These are phyloP conservation scores for Rhodotorula sp. DNA, from an alignment of 1,284 basidiomycete genomes.

Conservation along the genomic window DNA sequence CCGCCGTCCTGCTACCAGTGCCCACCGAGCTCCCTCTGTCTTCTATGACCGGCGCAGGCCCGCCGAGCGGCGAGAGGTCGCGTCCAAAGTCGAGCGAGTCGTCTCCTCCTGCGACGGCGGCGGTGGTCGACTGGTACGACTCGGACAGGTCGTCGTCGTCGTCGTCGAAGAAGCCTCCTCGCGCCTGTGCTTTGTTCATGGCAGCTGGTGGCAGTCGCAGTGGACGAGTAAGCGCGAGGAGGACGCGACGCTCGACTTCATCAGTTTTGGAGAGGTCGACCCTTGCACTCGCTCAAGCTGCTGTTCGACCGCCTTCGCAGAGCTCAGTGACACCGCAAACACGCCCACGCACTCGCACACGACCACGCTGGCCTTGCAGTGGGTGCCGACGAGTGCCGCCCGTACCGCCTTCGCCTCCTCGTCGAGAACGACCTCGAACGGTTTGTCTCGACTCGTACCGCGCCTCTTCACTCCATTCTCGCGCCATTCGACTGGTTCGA, in stretches of 20 bases:
- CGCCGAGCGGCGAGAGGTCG: slow-evolving; percentile 5
- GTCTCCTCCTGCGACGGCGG: background rate
- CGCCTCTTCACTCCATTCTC: too few species aligned
- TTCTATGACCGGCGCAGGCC: background rate
- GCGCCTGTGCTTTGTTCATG: slow-evolving; percentile 3
- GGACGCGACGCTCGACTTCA: background rate
- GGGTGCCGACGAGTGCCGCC: too few species aligned
- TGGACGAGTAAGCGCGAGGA: background rate
- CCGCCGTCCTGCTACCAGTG: background rate
- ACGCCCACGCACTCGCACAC: too few species aligned
- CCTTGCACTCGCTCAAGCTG: too few species aligned
- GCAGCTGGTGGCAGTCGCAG: background rate
- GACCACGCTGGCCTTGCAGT: too few species aligned
- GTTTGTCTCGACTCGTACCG: too few species aligned
- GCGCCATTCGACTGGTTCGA: too few species aligned
- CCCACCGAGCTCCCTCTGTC: slow-evolving; percentile 7
- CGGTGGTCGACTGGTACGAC: slow-evolving; percentile 5
- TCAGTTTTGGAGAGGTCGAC: background rate
- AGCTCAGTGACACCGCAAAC: too few species aligned
- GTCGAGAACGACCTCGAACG: too few species aligned
- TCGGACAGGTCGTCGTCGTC: slow-evolving; percentile 17
- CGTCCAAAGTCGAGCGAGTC: slow-evolving; percentile 17
- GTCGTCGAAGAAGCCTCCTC: slow-evolving; percentile 29
- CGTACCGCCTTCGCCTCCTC: too few species aligned
- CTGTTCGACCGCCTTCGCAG: too few species aligned